Conservation (phyloP, 192 early-diverging fungal species). For the Gigaspora rosea region DNA sequence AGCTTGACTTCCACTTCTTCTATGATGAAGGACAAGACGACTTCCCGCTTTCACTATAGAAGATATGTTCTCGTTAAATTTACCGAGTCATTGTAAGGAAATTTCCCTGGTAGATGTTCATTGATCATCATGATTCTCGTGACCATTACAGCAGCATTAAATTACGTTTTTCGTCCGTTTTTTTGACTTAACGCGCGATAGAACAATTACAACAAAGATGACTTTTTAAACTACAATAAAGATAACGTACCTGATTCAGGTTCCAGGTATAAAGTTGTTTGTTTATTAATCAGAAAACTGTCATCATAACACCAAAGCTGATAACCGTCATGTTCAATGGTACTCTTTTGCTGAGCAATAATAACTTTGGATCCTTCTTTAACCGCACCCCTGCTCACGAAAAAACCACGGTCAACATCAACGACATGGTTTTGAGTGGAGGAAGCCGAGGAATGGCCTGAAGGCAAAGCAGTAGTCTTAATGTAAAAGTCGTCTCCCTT, state of each 20-base stretch:
- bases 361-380: conserved; percentile 10
- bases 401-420: conserved; percentile 20
- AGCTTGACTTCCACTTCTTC: no score
- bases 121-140: no score
- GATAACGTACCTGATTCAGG: conserved; percentile 11
- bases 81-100: no score
- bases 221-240: no score
- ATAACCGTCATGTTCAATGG: not conserved
- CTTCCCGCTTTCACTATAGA: no score
- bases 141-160: no score
- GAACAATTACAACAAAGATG: no score
- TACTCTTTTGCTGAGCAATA: conserved; percentile 14
- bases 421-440: conserved; percentile 1
- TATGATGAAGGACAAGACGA: no score
- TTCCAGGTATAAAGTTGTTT: not conserved
- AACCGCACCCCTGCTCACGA: not conserved
- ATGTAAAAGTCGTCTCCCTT: conserved; percentile 13
- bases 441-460: not conserved
- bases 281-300: conserved; percentile 20
- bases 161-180: no score
- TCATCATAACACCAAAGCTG: conserved; percentile 28
- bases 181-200: no score
- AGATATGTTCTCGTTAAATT: no score
- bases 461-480: conserved; percentile 8
- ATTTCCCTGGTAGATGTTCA: no score